Base-by-base conservation (phyloP, 192 early-diverging fungal genomes). In the Coemansia sp. region DNA sequence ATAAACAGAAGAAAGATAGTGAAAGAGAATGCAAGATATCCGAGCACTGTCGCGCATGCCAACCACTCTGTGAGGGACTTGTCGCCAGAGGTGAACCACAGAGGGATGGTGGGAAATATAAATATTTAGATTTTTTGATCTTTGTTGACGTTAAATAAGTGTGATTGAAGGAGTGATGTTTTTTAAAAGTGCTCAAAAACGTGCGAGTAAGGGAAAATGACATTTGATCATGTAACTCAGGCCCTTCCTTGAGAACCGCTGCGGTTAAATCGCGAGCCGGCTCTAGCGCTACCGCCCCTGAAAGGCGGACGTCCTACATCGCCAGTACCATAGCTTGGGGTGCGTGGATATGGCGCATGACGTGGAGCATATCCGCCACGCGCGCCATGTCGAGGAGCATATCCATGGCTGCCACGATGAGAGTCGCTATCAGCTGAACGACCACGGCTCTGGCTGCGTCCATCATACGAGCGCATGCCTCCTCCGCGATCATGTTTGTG, bases 331-430 rank as follows among this genome's bases (percentile, higher is more conserved):
- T 55, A 31, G 51, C 57, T 56, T 0, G 67, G 36, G 23, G 51
- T 72, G 42, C 78, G 78, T 36, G 69, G 32, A 46, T 80, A 80
- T 1, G 78, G 78, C 62, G 62, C 31, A 50, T 80, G 78, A 24
- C 72, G 78, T 32, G 65, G 53, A 23, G 54, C 21, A 5, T 50
- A 50, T 2, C 66, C 53, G 53, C 72, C 53, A 24, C 71, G 71
- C 21, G 59, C 51, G 14, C 51, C 56, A 30, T 71, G 42, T 20
- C 70, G 46, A 22, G 57, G 42, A 6, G 66, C 33, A 23, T 32
- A 21, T 50, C 71, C 30, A 50, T 64, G 57, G 14, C 65, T 23
- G 46, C 61, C 63, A 21, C 75, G 27, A 19, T 74, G 61, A n/a
- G 30, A 32, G 42, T 76, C 74, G 24, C 31, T 57, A 33, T 64